phyloP scores from a whole-genome alignment of 2,329 filamentous ascomycete species.

The Monilinia fructigena region DNA sequence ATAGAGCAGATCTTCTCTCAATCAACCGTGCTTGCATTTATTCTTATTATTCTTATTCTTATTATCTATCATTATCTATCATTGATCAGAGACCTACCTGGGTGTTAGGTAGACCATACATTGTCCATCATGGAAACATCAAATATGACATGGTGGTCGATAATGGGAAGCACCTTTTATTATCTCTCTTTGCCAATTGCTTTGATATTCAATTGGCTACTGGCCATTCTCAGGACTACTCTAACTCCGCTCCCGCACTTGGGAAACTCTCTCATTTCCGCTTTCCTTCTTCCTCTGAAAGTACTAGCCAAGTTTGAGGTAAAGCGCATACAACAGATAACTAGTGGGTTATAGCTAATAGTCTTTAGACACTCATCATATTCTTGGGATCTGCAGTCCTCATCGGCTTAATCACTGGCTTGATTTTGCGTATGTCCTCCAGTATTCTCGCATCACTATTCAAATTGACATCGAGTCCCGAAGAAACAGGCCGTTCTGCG shows the following conservation, averaged over 20 bases:
- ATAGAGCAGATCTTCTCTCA: not conserved
- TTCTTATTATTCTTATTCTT: not conserved
- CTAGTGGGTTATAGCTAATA: conserved; percentile 23
- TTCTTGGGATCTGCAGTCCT: conserved; percentile 65
- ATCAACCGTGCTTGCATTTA: not conserved
- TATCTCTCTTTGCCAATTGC: conserved; percentile 33
- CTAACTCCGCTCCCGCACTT: conserved; percentile 36
- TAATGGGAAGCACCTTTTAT: conserved; percentile 28
- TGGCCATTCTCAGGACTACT: conserved; percentile 27
- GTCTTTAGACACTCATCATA: conserved; percentile 43
- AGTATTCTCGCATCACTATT: conserved; percentile 53
- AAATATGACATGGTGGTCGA: conserved; percentile 32
- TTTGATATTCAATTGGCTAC: conserved; percentile 27
- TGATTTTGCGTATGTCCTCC: conserved; percentile 57
- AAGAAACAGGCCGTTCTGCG: conserved; percentile 30
- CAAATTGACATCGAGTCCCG: conserved; percentile 41
- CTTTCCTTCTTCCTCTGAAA: conserved; percentile 33
- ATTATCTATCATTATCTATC: not conserved
- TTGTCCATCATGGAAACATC: conserved; percentile 13
- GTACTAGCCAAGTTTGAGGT: conserved; percentile 39
- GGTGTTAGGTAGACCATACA: not conserved
- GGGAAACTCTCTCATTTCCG: conserved; percentile 30
- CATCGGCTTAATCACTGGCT: conserved; percentile 63
- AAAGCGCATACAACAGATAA: conserved; percentile 10
- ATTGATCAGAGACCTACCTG: not conserved